Conservation (phyloP, 2,329 filamentous ascomycete species). For the Triangularia verruculosa region DNA sequence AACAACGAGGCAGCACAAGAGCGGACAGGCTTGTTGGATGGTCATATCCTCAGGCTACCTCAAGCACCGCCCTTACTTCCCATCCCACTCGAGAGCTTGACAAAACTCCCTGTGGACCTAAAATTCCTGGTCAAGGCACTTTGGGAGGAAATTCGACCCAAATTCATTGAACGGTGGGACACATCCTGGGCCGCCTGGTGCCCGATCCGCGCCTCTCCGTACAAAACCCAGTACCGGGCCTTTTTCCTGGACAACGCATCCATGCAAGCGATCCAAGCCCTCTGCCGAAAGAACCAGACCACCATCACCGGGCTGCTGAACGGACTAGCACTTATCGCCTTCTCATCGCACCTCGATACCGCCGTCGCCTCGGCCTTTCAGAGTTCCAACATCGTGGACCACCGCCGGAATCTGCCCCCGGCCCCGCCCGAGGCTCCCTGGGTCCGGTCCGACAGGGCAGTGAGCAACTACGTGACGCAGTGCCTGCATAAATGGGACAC, state of each 20-base stretch:
- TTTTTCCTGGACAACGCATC: slow-evolving; percentile 11
- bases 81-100: slow-evolving; percentile 26
- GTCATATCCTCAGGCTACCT: slow-evolving; percentile 27
- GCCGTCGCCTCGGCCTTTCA: slow-evolving; percentile 15
- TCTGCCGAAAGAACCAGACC: slow-evolving; percentile 19
- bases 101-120: not conserved
- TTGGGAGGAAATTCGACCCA: slow-evolving; percentile 18
- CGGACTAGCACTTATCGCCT: slow-evolving; percentile 16
- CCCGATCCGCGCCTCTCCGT: slow-evolving; percentile 11
- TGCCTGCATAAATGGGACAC: slow-evolving; percentile 23
- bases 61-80: slow-evolving; percentile 29
- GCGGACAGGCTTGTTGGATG: slow-evolving; percentile 26
- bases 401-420: slow-evolving; percentile 18
- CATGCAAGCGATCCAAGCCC: slow-evolving; percentile 12
- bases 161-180: slow-evolving; percentile 15
- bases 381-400: slow-evolving; percentile 19
- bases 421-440: slow-evolving; percentile 15
- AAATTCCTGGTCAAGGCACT: not conserved
- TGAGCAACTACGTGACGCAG: slow-evolving; percentile 11
- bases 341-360: slow-evolving; percentile 5
- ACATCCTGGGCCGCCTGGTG: slow-evolving; percentile 22
- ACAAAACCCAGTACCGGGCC: not conserved
- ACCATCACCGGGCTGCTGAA: slow-evolving; percentile 19
- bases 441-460: slow-evolving; percentile 9
- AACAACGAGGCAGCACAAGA: slow-evolving; percentile 15